These are phyloP conservation scores for Gynostemma pentaphyllum DNA, from an alignment of 306 rosid genomes.

Conservation along the genomic window DNA sequence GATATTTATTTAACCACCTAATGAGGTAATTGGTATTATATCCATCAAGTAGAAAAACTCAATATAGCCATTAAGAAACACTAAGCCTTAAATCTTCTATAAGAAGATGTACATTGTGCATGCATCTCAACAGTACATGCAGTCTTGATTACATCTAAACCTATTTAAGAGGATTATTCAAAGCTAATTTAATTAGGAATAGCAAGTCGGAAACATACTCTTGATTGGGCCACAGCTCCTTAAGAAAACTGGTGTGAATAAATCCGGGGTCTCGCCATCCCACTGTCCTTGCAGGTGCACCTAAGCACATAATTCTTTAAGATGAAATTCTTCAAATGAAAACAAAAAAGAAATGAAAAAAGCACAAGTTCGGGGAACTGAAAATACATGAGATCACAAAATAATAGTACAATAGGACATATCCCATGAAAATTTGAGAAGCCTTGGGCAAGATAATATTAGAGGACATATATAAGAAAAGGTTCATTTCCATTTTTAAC, in stretches of 20 bases:
- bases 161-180: not conserved
- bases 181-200: constrained; percentile 4
- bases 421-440: not conserved
- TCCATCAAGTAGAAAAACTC: not conserved
- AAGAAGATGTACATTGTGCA: not conserved
- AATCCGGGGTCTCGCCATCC: constrained; percentile 97
- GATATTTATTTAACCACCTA: not conserved
- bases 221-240: constrained; percentile 76
- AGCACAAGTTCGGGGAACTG: not conserved
- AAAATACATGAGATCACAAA: not conserved
- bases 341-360: not conserved
- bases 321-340: not conserved
- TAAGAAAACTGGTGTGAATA: constrained; percentile 76
- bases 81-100: not conserved
- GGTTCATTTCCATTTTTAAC: not conserved
- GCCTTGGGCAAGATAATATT: not conserved
- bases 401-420: not conserved
- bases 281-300: constrained; percentile 86
- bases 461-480: not conserved
- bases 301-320: constrained; percentile 22
- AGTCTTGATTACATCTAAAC: not conserved
- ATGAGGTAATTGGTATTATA: not conserved
- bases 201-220: constrained; percentile 29
- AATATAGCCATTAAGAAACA: not conserved
- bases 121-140: not conserved